Conservation (phyloP, 805 yeast species). For the Ascoidea rubescens region DNA sequence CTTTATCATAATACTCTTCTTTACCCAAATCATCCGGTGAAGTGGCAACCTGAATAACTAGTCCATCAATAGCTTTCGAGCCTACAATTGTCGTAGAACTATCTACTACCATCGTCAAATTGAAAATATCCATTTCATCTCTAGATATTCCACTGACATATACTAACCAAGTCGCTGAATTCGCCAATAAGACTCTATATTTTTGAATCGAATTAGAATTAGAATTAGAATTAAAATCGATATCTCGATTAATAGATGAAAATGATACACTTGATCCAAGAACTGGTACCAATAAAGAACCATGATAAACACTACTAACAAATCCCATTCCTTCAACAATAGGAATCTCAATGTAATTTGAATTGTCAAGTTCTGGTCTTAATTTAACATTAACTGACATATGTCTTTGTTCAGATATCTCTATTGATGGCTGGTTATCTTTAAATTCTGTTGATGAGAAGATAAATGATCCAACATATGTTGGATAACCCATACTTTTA, state of each 20-base stretch:
- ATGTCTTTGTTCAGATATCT: conserved; percentile 31
- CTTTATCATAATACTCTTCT: conserved; percentile 36
- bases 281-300: conserved; percentile 29
- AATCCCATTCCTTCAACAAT: conserved; percentile 50
- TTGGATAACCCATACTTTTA: conserved; percentile 3
- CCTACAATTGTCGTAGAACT: conserved; percentile 24
- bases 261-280: conserved; percentile 56
- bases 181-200: conserved; percentile 33
- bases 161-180: conserved; percentile 33
- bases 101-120: conserved; percentile 17
- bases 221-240: conserved; percentile 9
- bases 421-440: conserved; percentile 12
- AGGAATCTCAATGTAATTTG: conserved; percentile 28
- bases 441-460: conserved; percentile 24
- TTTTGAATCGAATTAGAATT: conserved; percentile 25
- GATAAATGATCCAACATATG: not conserved
- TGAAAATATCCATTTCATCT: conserved; percentile 16
- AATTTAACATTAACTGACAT: conserved; percentile 35
- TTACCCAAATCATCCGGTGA: conserved; percentile 23
- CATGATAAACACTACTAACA: conserved; percentile 34
- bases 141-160: conserved; percentile 28
- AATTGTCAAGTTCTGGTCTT: conserved; percentile 16
- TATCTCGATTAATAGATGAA: conserved; percentile 25
- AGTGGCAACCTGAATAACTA: conserved; percentile 40
- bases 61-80: conserved; percentile 20